Percentiles rank a stretch among this genome's conserved stretches.
Evolutionary conservation across 1,139 yeast genomes (phyloP).

Genomic region (Hyphopichia khmerensis): DNA sequence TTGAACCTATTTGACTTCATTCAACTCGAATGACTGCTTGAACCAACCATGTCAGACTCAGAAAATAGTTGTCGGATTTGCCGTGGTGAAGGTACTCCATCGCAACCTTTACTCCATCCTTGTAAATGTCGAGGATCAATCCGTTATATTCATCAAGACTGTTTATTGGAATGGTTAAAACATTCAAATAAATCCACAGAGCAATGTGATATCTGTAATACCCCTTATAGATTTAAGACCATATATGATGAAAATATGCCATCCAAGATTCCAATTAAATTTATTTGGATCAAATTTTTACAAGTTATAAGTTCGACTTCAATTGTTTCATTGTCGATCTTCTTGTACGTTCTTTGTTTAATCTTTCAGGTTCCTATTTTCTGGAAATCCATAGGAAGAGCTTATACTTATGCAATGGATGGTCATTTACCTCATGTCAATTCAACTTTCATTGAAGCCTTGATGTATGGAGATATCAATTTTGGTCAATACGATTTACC

Average conservation of each 20-base stretch:
- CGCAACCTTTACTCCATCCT: slow-evolving; percentile 85
- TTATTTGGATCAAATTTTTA: slow-evolving; percentile 42
- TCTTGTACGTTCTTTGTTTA: slow-evolving; percentile 40
- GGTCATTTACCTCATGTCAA: slow-evolving; percentile 44
- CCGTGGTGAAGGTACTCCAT: slow-evolving; percentile 80
- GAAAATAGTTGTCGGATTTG: slow-evolving; percentile 78
- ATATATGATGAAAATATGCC: slow-evolving; percentile 76
- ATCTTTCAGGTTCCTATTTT: slow-evolving; percentile 55
- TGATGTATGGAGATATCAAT: slow-evolving; percentile 48
- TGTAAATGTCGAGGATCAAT: slow-evolving; percentile 94
- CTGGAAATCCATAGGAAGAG: slow-evolving; percentile 53
- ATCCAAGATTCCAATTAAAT: slow-evolving; percentile 51
- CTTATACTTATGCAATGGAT: slow-evolving; percentile 56
- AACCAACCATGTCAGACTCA: slow-evolving; percentile 2
- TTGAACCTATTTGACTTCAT: background rate
- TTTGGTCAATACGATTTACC: slow-evolving; percentile 9
- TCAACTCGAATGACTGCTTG: background rate
- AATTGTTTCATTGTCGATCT: slow-evolving; percentile 24
- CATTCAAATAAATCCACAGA: slow-evolving; percentile 59
- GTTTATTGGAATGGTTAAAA: slow-evolving; percentile 84
- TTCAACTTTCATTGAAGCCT: slow-evolving; percentile 34
- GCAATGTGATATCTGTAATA: slow-evolving; percentile 87
- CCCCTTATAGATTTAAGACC: slow-evolving; percentile 70
- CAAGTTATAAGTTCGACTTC: slow-evolving; percentile 24
- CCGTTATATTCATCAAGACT: slow-evolving; percentile 88